phyloP scores from a whole-genome alignment of 2,329 filamentous ascomycete species.

The Sphaerulina musiva region DNA sequence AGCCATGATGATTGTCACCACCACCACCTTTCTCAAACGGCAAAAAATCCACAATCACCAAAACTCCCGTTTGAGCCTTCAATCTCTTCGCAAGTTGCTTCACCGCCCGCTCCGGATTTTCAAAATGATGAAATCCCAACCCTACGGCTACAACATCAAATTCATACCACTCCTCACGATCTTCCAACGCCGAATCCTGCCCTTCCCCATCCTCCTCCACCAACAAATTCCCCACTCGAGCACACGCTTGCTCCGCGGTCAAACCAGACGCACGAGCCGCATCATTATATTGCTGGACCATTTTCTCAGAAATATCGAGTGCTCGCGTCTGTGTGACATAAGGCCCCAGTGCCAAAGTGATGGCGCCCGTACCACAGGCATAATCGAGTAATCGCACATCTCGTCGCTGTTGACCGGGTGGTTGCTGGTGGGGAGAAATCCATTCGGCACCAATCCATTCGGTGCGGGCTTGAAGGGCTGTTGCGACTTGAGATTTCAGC shows the following conservation, averaged over 20 bases:
- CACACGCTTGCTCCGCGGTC: conserved; percentile 23
- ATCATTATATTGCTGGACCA: conserved; percentile 31
- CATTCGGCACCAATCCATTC: conserved; percentile 30
- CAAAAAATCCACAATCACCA: conserved; percentile 30
- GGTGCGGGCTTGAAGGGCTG: conserved; percentile 25
- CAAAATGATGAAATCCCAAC: conserved; percentile 44
- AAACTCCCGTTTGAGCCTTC: conserved; percentile 27
- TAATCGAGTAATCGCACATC: conserved; percentile 31
- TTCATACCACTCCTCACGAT: conserved; percentile 30
- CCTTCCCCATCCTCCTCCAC: neutral
- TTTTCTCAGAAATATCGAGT: conserved; percentile 31
- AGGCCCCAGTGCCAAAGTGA: conserved; percentile 29
- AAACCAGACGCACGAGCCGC: conserved; percentile 23
- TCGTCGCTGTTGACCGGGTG: neutral
- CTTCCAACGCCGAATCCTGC: conserved; percentile 19
- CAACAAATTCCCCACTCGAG: conserved; percentile 34
- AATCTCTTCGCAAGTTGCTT: conserved; percentile 26
- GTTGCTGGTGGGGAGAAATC: conserved; percentile 10
- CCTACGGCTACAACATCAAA: conserved; percentile 42
- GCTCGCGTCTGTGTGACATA: conserved; percentile 30
- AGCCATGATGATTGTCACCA: conserved; percentile 4
- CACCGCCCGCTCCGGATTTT: conserved; percentile 25
- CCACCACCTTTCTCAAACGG: conserved; percentile 15
- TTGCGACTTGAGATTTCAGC: conserved; percentile 27
- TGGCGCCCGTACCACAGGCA: conserved; percentile 32